A percentile compares a stretch with the other conserved stretches of the same genome.
phyloP scores from a whole-genome alignment of 805 yeast species.

The Lipomyces starkeyi region DNA sequence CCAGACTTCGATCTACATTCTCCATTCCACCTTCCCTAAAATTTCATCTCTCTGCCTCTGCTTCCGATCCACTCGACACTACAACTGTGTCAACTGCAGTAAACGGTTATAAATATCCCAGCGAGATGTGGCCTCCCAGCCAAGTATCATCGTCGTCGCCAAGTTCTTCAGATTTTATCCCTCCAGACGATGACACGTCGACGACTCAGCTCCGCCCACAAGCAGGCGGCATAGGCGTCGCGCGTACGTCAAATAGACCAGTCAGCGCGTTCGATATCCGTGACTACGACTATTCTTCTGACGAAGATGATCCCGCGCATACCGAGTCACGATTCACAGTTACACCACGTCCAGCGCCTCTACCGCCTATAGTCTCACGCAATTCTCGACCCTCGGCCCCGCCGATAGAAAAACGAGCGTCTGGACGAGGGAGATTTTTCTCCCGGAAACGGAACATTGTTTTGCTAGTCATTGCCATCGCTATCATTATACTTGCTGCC shows the following conservation, averaged over 20 bases:
- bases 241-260: background rate
- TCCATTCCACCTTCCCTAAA: too few relatives aligned
- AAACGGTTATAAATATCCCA: background rate
- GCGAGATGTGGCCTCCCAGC: background rate
- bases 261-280: background rate
- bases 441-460: slow-evolving; percentile 16
- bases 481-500: slow-evolving; percentile 40
- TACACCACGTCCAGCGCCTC: slow-evolving; percentile 1
- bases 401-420: background rate
- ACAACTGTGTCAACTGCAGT: background rate
- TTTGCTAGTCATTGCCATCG: slow-evolving; percentile 13
- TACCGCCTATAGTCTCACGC: slow-evolving; percentile 1
- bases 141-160: background rate
- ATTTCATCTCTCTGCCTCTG: background rate
- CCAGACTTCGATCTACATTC: too few relatives aligned
- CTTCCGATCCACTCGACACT: background rate
- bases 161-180: background rate
- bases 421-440: background rate
- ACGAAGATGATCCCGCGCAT: background rate
- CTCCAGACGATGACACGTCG: slow-evolving; percentile 5
- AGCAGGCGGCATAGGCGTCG: background rate
- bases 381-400: background rate
- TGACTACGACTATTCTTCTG: background rate
- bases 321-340: slow-evolving; percentile 1
- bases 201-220: slow-evolving; percentile 1